phyloP scores from a whole-genome alignment of 352 stramenopile genomes.

The Pythium graminicola region DNA sequence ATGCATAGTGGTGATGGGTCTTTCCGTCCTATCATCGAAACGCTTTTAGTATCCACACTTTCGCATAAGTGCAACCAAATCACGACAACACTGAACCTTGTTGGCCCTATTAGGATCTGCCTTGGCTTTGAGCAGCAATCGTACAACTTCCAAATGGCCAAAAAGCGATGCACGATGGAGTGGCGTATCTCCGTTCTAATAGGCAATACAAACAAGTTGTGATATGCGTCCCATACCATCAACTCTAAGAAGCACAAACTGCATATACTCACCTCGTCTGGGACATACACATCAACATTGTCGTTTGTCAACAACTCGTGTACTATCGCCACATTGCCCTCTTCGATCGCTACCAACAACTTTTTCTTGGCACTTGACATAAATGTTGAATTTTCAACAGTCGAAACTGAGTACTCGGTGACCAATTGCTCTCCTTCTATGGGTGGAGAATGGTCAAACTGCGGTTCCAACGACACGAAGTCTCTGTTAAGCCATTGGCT shows the following conservation, averaged over 20 bases:
- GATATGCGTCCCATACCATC: neutral
- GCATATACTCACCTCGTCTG: neutral
- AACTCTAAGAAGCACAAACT: neutral
- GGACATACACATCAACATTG: neutral
- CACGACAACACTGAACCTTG: too few relatives aligned
- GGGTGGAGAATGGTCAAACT: too few relatives aligned
- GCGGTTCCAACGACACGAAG: too few relatives aligned
- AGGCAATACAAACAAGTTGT: neutral
- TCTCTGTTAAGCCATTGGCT: too few relatives aligned
- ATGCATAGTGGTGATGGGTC: too few relatives aligned
- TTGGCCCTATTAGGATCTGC: neutral
- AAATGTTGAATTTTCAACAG: too few relatives aligned
- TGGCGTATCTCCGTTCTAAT: neutral
- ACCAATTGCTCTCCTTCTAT: too few relatives aligned
- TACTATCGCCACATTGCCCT: neutral
- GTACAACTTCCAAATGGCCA: neutral
- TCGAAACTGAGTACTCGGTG: too few relatives aligned
- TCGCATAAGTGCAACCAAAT: too few relatives aligned
- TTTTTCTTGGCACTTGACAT: neutral
- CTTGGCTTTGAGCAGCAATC: neutral
- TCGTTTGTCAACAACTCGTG: neutral
- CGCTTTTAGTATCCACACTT: too few relatives aligned
- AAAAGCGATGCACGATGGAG: neutral
- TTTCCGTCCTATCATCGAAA: too few relatives aligned
- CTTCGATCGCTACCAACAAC: neutral